Conservation (phyloP, 768 basidiomycete species). For the Fomitopsis serialis region DNA sequence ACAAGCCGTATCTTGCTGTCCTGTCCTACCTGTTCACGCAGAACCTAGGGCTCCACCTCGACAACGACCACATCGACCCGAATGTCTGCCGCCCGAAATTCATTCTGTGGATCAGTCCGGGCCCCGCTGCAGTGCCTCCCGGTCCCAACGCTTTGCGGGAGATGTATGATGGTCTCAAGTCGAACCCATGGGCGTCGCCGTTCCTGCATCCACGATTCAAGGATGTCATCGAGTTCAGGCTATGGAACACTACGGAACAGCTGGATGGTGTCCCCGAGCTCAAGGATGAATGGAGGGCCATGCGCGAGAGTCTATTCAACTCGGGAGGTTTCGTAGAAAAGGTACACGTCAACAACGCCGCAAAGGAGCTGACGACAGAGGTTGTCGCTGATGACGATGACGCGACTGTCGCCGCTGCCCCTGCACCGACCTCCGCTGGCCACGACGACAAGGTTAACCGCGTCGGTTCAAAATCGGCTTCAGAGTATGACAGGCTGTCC, state of each 20-base stretch:
- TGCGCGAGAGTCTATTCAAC: constrained; percentile 78
- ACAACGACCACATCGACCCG: constrained; percentile 41
- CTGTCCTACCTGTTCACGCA: constrained; percentile 96
- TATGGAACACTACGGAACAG: constrained; percentile 99
- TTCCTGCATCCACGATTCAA: constrained; percentile 92
- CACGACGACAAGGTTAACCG: constrained; percentile 66
- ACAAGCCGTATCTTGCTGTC: constrained; percentile 95
- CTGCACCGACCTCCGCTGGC: constrained; percentile 13
- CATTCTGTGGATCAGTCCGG: constrained; percentile 98
- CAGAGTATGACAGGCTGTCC: constrained; percentile 85
- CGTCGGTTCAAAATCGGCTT: constrained; percentile 82
- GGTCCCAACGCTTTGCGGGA: constrained; percentile 76
- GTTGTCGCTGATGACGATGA: constrained; percentile 31
- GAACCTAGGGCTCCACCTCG: constrained; percentile 77
- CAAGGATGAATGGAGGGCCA: constrained; percentile 82
- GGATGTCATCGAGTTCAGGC: constrained; percentile 88
- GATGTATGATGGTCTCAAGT: constrained; percentile 78
- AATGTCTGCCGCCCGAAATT: constrained; percentile 82
- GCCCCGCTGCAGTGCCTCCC: constrained; percentile 87
- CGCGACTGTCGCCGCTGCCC: constrained; percentile 18
- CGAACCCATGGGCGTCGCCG: constrained; percentile 91
- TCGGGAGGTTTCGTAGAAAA: constrained; percentile 76
- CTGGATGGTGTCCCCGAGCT: constrained; percentile 89
- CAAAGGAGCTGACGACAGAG: background rate
- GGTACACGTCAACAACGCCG: constrained; percentile 38